Evolutionary conservation across 257 asterid species (phyloP), one percentile per base, ranked within the genome.

Genomic region (Gentiana dahurica): DNA sequence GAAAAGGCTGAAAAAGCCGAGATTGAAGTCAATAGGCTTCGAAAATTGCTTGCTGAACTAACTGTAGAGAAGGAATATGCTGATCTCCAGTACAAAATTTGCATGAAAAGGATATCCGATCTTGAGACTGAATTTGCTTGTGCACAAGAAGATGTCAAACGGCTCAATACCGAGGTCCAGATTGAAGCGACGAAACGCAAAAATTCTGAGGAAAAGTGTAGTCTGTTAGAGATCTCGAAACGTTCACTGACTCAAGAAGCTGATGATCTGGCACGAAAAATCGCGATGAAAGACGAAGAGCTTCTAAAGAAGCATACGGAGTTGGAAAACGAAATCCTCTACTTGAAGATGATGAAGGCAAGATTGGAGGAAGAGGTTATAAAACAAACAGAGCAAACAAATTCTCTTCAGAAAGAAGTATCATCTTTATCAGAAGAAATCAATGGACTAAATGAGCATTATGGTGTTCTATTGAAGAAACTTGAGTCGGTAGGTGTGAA

Each of bases 361-460:
- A 88, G 75, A 45, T 95, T 92, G 38, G 94, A 85, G 71, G 77
- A 71, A 54, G 88, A 83, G 74, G 91, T 88, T 53, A 68, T 70
- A 5, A 77, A 64, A 64, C 97, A 85, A 58, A 75, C 65, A 63
- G 59, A 63, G 39, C 60, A 73, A 61, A 77, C 73, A 55, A 65
- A 68, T 58, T 71, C 85, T 58, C 85, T 88, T 60, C 87, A 75
- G 68, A 59, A 72, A 67, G 95, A 88, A 64, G 79, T 82, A 63
- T 57, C 54, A 41, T 63, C 77, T 53, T 74, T 92, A 78, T 73
- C 71, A 62, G 88, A 78, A 59, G 99, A 92, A 68, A 88, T 88
- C 8, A 62, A 73, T 60, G 81, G 78, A 62, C 76, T 88, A 75
- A 85, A 68, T 63, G 57, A 51, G 54, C 77, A 75, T 60, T 83